Evolutionary conservation across 1,284 basidiomycete genomes (phyloP).

Genomic region (Neotropicomus parvogracilis): DNA sequence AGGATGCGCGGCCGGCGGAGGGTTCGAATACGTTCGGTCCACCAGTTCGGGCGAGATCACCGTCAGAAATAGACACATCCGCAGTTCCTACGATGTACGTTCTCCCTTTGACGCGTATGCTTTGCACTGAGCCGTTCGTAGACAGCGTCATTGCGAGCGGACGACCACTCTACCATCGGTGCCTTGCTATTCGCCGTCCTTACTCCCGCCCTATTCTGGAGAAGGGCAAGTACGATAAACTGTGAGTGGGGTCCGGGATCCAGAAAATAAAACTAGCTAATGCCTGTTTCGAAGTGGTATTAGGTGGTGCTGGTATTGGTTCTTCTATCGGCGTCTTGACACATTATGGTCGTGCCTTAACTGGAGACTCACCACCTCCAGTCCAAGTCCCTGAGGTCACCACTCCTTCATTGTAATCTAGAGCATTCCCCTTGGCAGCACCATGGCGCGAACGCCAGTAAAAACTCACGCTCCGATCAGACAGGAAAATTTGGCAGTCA

Average conservation of each 20-base stretch:
- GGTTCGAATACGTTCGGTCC: constrained; percentile 44
- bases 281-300: constrained; percentile 44
- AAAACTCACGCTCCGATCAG: neutral
- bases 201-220: constrained; percentile 67
- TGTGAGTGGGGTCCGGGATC: constrained; percentile 38
- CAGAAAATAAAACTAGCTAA: neutral
- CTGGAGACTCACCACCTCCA: constrained; percentile 48
- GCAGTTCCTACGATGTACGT: constrained; percentile 54
- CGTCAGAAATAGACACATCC: constrained; percentile 39
- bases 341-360: constrained; percentile 49
- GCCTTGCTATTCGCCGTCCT: constrained; percentile 57
- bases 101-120: neutral
- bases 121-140: constrained; percentile 26
- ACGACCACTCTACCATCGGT: constrained; percentile 72
- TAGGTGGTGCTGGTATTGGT: constrained; percentile 69
- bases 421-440: neutral
- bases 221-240: constrained; percentile 51
- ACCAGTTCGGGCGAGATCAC: constrained; percentile 40
- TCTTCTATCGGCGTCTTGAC: constrained; percentile 53
- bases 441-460: neutral
- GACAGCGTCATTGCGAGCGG: constrained; percentile 53
- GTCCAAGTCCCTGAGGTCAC: constrained; percentile 33
- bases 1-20: constrained; percentile 41
- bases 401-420: constrained; percentile 8
- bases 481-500: neutral